Evolutionary conservation across 768 basidiomycete genomes (phyloP).

Genomic region (Boletus subparvulus): DNA sequence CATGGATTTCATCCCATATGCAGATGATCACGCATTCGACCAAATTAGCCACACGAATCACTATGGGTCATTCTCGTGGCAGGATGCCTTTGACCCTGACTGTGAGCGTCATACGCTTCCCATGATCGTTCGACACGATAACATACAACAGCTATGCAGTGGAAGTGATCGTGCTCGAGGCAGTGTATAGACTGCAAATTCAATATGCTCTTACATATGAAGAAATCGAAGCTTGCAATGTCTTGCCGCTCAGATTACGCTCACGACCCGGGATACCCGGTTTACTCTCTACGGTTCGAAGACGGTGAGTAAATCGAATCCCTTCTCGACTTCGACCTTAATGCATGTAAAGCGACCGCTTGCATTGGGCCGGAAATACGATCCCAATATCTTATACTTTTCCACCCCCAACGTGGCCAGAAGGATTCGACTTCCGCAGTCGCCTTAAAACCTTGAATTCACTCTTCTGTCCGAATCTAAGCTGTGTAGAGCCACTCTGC

Average conservation of each 20-base stretch:
- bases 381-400: conserved; percentile 22
- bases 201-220: conserved; percentile 38
- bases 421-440: conserved; percentile 18
- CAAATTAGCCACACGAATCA: conserved; percentile 37
- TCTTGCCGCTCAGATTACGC: conserved; percentile 44
- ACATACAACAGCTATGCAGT: conserved; percentile 32
- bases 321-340: conserved; percentile 21
- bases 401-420: not conserved
- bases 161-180: conserved; percentile 52
- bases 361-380: conserved; percentile 28
- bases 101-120: conserved; percentile 30
- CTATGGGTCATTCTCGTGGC: conserved; percentile 54
- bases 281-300: conserved; percentile 23
- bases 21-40: conserved; percentile 59
- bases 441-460: conserved; percentile 38
- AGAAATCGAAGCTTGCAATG: conserved; percentile 47
- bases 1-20: conserved; percentile 61
- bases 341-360: conserved; percentile 31
- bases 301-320: conserved; percentile 22
- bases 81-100: conserved; percentile 40
- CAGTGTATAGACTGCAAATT: conserved; percentile 42
- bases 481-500: conserved; percentile 52
- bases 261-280: conserved; percentile 27
- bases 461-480: conserved; percentile 53
- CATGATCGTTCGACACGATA: conserved; percentile 16